Evolutionary conservation across 1,284 basidiomycete genomes (phyloP).

Genomic region (Cryptococcus sp.): DNA sequence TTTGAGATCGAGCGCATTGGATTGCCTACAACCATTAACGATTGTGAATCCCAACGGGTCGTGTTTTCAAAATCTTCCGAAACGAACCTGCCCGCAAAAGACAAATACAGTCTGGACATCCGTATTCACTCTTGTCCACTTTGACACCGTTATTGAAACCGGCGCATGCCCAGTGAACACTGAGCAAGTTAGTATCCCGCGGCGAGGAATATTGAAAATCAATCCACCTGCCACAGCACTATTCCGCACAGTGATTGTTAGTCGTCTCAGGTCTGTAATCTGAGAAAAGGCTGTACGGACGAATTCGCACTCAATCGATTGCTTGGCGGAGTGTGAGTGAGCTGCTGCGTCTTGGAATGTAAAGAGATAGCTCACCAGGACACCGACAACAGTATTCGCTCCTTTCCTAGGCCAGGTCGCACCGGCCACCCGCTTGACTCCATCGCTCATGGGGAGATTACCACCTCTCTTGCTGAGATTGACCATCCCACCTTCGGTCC

Average conservation of each 20-base stretch:
- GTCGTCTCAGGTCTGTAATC: neutral
- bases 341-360: neutral
- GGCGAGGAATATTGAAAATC: no score
- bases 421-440: neutral
- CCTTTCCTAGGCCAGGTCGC: constrained; percentile 12
- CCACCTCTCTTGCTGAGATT: neutral
- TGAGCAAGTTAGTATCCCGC: neutral
- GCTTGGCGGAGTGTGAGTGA: neutral
- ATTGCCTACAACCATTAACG: neutral
- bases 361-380: constrained; percentile 9
- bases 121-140: constrained; percentile 3
- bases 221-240: neutral
- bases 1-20: neutral
- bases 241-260: neutral
- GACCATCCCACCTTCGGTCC: neutral
- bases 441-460: neutral
- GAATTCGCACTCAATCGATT: neutral
- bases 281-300: neutral
- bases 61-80: neutral
- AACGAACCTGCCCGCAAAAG: neutral
- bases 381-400: constrained; percentile 11
- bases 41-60: neutral
- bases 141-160: constrained; percentile 9
- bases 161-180: constrained; percentile 25
- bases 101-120: constrained; percentile 17